Evolutionary conservation across 208 protist species (phyloP).

Genomic region (Leishmania tropica): DNA sequence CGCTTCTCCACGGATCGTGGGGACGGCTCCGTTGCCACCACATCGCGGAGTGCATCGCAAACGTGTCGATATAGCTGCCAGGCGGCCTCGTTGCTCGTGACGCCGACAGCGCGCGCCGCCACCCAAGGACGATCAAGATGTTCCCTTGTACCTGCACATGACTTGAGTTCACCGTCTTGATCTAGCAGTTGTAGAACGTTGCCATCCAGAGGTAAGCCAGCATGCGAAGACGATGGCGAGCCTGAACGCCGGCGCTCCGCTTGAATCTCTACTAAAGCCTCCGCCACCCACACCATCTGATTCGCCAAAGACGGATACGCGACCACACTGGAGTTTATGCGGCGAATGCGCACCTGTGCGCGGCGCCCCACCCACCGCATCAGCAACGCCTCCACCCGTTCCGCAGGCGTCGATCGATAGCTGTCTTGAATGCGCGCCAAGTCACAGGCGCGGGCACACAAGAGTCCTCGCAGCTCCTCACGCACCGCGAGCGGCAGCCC

Average conservation of each 20-base stretch:
- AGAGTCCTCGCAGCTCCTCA: slow-evolving; percentile 17
- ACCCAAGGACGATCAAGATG: slow-evolving; percentile 12
- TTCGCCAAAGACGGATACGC: not conserved
- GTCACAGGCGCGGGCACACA: slow-evolving; percentile 10
- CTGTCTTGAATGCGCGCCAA: not conserved
- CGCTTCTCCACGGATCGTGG: not conserved
- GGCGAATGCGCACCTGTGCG: slow-evolving; percentile 12
- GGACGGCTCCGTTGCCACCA: not conserved
- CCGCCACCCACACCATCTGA: slow-evolving; percentile 10
- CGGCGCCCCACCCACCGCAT: slow-evolving; percentile 17
- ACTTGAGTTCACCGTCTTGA: not conserved
- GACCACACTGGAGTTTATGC: not conserved
- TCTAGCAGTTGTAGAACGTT: not conserved
- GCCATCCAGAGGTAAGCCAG: not conserved
- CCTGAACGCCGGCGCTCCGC: not conserved
- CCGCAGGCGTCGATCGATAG: slow-evolving; percentile 2
- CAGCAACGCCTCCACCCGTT: slow-evolving; percentile 18
- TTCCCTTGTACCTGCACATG: not conserved
- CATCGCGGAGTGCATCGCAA: slow-evolving; percentile 8
- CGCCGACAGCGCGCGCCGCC: slow-evolving; percentile 5
- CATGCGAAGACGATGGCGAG: not conserved
- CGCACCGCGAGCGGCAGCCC: not conserved
- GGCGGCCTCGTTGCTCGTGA: slow-evolving; percentile 16
- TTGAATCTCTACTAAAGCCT: slow-evolving; percentile 9
- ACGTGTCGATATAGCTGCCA: slow-evolving; percentile 14